A percentile compares a stretch with the other conserved stretches of the same genome.
phyloP scores from a whole-genome alignment of 2,329 filamentous ascomycete species.

The Aspergillus candidus region DNA sequence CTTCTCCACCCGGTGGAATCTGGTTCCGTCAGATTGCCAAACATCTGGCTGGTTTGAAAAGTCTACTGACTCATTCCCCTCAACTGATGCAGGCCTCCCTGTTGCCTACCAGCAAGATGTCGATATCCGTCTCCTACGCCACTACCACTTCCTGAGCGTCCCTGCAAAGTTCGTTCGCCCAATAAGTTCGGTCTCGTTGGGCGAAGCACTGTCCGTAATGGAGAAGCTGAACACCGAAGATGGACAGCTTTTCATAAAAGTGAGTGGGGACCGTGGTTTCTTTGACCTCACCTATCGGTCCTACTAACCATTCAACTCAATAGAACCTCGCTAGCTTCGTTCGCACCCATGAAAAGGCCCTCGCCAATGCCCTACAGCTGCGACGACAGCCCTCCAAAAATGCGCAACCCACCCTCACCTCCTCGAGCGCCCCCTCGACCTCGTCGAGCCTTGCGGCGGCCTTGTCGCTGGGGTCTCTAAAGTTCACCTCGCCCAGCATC shows the following conservation, averaged over 20 bases:
- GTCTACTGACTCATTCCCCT: constrained; percentile 1
- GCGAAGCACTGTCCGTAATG: constrained; percentile 33
- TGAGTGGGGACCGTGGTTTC: constrained; percentile 17
- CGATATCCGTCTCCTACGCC: constrained; percentile 22
- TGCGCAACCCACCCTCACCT: constrained; percentile 50
- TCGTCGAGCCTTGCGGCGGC: constrained; percentile 71
- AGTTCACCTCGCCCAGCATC: constrained; percentile 74
- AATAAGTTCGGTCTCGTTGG: constrained; percentile 25
- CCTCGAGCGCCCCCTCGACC: constrained; percentile 58
- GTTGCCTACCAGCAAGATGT: constrained; percentile 28
- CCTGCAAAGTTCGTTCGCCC: constrained; percentile 30
- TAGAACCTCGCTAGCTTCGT: constrained; percentile 95
- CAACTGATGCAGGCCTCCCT: constrained; percentile 11
- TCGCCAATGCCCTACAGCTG: constrained; percentile 90
- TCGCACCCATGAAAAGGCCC: constrained; percentile 91
- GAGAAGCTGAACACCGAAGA: constrained; percentile 47
- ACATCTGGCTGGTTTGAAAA: too few relatives aligned
- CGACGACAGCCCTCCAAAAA: constrained; percentile 64
- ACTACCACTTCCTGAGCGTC: constrained; percentile 29
- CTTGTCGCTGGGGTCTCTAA: constrained; percentile 77
- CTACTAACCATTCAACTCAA: constrained; percentile 4
- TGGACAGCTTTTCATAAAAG: constrained; percentile 46
- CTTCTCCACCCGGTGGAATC: neutral
- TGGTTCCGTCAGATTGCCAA: neutral
- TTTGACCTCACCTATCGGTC: neutral